These are phyloP conservation scores for Tulasnella sp. DNA, from an alignment of 768 basidiomycete genomes.

Conservation along the genomic window DNA sequence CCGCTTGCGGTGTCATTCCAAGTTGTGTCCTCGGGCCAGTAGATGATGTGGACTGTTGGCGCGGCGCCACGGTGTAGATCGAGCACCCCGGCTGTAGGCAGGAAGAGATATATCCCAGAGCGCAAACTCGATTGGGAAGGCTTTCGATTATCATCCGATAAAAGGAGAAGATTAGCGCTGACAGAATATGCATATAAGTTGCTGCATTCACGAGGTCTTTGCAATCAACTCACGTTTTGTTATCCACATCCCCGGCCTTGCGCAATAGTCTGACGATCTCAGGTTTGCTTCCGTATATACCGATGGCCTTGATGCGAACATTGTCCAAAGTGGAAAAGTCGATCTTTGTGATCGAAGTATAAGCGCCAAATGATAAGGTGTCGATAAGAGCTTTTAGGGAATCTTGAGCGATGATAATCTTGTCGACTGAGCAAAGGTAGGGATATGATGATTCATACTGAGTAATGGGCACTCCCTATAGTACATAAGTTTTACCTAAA, in stretches of 20 bases:
- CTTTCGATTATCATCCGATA: neutral
- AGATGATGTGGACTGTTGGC: constrained; percentile 36
- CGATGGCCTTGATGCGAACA: constrained; percentile 38
- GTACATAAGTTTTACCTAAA: constrained; percentile 33
- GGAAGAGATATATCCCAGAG: constrained; percentile 11
- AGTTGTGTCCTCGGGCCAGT: constrained; percentile 42
- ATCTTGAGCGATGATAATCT: constrained; percentile 48
- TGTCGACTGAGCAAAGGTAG: constrained; percentile 30
- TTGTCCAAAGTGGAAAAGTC: constrained; percentile 45
- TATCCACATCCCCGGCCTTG: constrained; percentile 30
- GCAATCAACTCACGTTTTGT: constrained; percentile 31
- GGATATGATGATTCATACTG: neutral
- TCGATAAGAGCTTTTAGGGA: constrained; percentile 42
- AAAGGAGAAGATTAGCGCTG: neutral
- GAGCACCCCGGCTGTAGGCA: neutral
- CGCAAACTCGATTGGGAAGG: neutral
- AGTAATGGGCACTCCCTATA: neutral
- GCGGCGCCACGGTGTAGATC: neutral
- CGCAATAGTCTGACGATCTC: constrained; percentile 40
- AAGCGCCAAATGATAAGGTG: constrained; percentile 39
- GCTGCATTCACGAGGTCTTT: neutral
- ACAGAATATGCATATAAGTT: neutral
- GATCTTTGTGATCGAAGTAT: constrained; percentile 43
- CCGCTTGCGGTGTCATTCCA: constrained; percentile 41
- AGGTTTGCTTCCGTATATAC: constrained; percentile 46